Conservation (phyloP, 2,329 filamentous ascomycete genomes). For the Paraconiothyrium sp. region DNA sequence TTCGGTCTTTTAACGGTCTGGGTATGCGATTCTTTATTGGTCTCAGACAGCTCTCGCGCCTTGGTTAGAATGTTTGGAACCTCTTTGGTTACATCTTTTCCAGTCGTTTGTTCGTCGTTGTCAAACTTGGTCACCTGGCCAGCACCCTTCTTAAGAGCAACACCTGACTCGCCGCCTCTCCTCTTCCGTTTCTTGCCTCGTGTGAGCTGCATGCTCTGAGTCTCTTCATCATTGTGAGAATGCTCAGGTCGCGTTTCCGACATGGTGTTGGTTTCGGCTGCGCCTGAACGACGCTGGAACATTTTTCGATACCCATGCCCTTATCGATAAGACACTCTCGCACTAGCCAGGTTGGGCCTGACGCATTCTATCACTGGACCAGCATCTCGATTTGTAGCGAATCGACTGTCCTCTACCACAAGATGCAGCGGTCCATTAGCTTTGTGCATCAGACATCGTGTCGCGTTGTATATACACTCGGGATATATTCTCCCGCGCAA, state of each 20-base stretch:
- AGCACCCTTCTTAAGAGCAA: constrained; percentile 24
- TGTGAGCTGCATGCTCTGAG: constrained; percentile 19
- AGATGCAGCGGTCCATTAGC: neutral
- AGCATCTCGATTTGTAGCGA: neutral
- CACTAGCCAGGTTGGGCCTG: constrained; percentile 11
- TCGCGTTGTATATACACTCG: constrained; percentile 12
- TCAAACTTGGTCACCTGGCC: constrained; percentile 30
- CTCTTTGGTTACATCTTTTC: neutral
- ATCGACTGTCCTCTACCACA: neutral
- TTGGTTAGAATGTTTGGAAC: neutral
- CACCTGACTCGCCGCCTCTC: constrained; percentile 23
- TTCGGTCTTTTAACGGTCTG: neutral
- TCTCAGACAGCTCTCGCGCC: neutral
- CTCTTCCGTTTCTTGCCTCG: constrained; percentile 48
- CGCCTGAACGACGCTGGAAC: constrained; percentile 17
- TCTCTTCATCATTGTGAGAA: neutral
- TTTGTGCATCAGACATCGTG: neutral
- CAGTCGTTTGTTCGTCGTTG: constrained; percentile 4
- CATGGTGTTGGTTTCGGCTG: constrained; percentile 12
- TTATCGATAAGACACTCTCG: constrained; percentile 37
- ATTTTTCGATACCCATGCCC: constrained; percentile 27
- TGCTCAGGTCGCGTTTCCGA: constrained; percentile 12
- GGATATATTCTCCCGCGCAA: constrained; percentile 23
- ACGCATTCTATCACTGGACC: neutral
- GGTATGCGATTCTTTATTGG: neutral